Evolutionary conservation across 306 rosid species (phyloP).

Genomic region (Styphnolobium japonicum): DNA sequence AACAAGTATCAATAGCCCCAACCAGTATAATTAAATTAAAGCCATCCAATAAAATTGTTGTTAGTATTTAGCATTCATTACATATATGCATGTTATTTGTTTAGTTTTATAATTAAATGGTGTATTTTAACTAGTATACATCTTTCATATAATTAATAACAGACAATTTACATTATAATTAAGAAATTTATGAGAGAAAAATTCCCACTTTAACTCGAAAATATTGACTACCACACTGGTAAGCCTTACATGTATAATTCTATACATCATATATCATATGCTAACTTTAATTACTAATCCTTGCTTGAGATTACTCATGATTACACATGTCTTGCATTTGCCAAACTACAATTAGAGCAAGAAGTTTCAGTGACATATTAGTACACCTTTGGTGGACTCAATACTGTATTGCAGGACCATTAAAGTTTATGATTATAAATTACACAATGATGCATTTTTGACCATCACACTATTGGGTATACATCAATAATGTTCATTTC

Average conservation of each 20-base stretch:
- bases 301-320: not conserved
- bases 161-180: not conserved
- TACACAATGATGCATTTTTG: not conserved
- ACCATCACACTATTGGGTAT: not conserved
- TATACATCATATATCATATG: not conserved
- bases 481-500: not conserved
- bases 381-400: not conserved
- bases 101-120: not conserved
- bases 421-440: not conserved
- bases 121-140: not conserved
- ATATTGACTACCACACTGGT: not conserved
- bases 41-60: not conserved
- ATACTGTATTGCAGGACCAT: not conserved
- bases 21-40: no score
- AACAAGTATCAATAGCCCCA: no score
- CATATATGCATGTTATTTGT: not conserved
- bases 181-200: no score
- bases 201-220: not conserved
- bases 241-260: not conserved
- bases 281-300: not conserved
- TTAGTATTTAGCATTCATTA: not conserved
- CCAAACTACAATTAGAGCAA: not conserved
- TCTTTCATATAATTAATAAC: not conserved
- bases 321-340: not conserved
- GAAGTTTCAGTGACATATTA: not conserved